These are phyloP conservation scores for Plectosphaerella sp. DNA, from an alignment of 2,329 filamentous ascomycete genomes.

Conservation along the genomic window DNA sequence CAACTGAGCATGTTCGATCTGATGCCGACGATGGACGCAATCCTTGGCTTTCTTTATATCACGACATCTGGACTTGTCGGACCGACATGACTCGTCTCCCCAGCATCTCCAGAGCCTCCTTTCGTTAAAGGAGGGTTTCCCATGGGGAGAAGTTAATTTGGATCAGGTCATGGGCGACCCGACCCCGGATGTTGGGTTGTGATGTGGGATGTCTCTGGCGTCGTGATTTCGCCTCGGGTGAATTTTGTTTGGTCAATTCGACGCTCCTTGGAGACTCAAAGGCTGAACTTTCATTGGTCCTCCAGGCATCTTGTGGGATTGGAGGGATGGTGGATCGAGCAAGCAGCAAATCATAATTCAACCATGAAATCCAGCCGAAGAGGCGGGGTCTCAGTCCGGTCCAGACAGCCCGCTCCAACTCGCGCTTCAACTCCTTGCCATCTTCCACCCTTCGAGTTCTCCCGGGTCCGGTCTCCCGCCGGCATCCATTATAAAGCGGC, in stretches of 20 bases:
- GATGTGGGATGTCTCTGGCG: background rate
- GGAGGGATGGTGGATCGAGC: background rate
- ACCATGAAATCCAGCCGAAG: slow-evolving; percentile 1
- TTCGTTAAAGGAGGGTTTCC: background rate
- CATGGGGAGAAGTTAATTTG: background rate
- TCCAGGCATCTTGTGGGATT: background rate
- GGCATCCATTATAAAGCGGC: too few species aligned
- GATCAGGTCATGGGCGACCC: too few species aligned
- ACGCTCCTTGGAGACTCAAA: background rate
- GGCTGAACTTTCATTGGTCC: slow-evolving; percentile 1
- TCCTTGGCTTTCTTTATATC: background rate
- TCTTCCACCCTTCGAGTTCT: background rate
- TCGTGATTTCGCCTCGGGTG: background rate
- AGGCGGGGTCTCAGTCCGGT: too few species aligned
- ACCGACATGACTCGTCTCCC: background rate
- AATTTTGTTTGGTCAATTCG: slow-evolving; percentile 5
- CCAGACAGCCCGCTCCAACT: background rate
- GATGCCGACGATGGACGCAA: background rate
- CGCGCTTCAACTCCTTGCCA: too few species aligned
- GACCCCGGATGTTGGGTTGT: too few species aligned
- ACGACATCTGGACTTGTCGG: background rate
- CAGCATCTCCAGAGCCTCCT: background rate
- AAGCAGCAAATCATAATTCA: slow-evolving; percentile 5
- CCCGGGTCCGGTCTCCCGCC: too few species aligned
- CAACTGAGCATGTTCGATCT: background rate